These are phyloP conservation scores for Stachybotrys elegans DNA, from an alignment of 2,329 filamentous ascomycete genomes.

Conservation along the genomic window DNA sequence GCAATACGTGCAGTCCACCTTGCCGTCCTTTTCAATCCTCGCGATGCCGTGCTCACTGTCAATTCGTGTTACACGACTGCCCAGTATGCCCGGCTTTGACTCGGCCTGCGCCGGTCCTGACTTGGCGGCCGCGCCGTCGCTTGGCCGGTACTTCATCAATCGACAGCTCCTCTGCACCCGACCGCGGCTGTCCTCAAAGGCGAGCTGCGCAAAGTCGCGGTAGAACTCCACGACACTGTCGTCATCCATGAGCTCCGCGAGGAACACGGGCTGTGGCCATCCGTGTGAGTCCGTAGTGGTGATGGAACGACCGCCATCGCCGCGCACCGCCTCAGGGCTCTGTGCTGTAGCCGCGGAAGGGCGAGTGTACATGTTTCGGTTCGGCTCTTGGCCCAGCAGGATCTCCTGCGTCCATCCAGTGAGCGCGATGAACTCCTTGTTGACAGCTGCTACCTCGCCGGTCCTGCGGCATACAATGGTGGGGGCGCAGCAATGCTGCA, in stretches of 20 bases:
- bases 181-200: slow-evolving; percentile 85
- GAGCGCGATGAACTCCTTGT: slow-evolving; percentile 93
- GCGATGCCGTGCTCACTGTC: slow-evolving; percentile 76
- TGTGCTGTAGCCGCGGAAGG: slow-evolving; percentile 37
- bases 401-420: slow-evolving; percentile 93
- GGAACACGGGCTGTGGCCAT: slow-evolving; percentile 72
- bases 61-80: slow-evolving; percentile 56
- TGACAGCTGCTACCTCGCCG: slow-evolving; percentile 90
- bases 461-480: slow-evolving; percentile 89
- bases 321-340: slow-evolving; percentile 28
- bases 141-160: slow-evolving; percentile 83
- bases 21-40: slow-evolving; percentile 77
- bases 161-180: slow-evolving; percentile 80
- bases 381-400: slow-evolving; percentile 79
- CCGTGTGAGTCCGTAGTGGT: slow-evolving; percentile 38
- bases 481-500: slow-evolving; percentile 81
- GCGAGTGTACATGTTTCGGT: slow-evolving; percentile 73
- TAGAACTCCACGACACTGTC: slow-evolving; percentile 93
- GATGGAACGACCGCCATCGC: slow-evolving; percentile 33
- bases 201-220: slow-evolving; percentile 88
- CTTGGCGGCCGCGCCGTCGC: slow-evolving; percentile 51
- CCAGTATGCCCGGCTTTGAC: slow-evolving; percentile 40
- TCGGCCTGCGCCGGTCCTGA: slow-evolving; percentile 23
- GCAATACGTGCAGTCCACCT: slow-evolving; percentile 91
- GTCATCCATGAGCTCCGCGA: slow-evolving; percentile 89